Evolutionary conservation across 1,139 yeast species (phyloP), one percentile per base, ranked within the genome.

Genomic region (Blastobotrys illinoisensis): DNA sequence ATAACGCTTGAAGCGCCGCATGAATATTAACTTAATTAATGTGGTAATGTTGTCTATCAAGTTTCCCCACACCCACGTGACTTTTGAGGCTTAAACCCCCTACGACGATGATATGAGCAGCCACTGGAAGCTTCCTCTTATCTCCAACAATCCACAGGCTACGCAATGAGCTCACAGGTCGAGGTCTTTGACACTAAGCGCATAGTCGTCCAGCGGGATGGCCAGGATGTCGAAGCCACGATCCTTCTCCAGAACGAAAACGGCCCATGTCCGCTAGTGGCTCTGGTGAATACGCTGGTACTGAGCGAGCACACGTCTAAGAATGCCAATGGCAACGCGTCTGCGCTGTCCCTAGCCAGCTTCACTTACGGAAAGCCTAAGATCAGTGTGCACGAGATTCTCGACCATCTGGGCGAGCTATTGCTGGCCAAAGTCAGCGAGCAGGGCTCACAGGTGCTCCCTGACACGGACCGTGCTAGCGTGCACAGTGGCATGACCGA

Each of bases 191-290:
- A 59, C 20, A 63, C 67, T 18, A 63, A 63, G 56, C 50, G 46
- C 28, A 56, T 63, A 23, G 43, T 52, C n/a, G 52, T 46, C 13
- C 43, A 24, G 16, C 45, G 19, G 45, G 48, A 24, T 14, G 53
- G 45, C 9, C 44, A 44, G 18, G 54, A 46, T 9, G 53, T 23
- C 23, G 58, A 55, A 16, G 51, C 56, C 23, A 62, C 67, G n/a
- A 81, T 90, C 43, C 71, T 91, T n/a, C 71, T 88, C 18, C 97
- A 91, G 69, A 88, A 88, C 59, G 76, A 71, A 49, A 88, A 90
- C 64, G 97, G 97, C 0, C 96, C 97, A 0, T 90, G 97, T 66
- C 96, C 97, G 1, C 71, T 91, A 47, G 79, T 90, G n/a, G 91
- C 97, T 0, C 72, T 91, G 47, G 78, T 84, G 51, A 91, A 91